Percentiles rank a stretch among this genome's conserved stretches.
These are phyloP conservation scores for Phytophthora crassamura DNA, from an alignment of 352 stramenopile species.

Conservation along the genomic window DNA sequence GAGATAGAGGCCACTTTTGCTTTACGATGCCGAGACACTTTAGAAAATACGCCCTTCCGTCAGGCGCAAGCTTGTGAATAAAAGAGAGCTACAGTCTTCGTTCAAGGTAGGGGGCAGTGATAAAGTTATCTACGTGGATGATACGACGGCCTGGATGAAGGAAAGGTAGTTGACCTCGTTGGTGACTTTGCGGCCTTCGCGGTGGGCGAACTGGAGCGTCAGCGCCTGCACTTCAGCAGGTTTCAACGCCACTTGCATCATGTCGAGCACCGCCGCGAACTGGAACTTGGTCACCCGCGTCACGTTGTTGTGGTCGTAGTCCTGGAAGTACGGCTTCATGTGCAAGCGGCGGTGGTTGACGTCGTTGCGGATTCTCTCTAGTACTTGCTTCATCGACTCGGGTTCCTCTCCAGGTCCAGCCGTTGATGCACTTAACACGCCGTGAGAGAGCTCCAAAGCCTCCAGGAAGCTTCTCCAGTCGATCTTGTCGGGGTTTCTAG, in stretches of 20 bases:
- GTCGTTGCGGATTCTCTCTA: constrained; percentile 58
- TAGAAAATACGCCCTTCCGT: constrained; percentile 56
- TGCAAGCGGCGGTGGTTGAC: constrained; percentile 73
- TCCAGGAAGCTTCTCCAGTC: constrained; percentile 80
- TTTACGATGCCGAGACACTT: constrained; percentile 44
- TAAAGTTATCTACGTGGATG: not conserved
- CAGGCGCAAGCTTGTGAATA: constrained; percentile 34
- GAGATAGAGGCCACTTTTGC: constrained; percentile 37
- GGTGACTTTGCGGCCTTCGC: constrained; percentile 55
- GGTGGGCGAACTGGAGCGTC: constrained; percentile 57
- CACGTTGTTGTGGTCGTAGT: constrained; percentile 85
- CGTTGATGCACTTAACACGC: constrained; percentile 6
- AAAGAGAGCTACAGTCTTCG: constrained; percentile 3
- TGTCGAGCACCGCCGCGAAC: constrained; percentile 83
- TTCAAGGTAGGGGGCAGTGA: not conserved
- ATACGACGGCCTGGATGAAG: constrained; percentile 72
- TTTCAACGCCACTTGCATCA: constrained; percentile 75
- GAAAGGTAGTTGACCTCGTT: constrained; percentile 82
- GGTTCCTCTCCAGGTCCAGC: not conserved
- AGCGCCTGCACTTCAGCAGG: constrained; percentile 62
- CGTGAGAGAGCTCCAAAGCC: constrained; percentile 56
- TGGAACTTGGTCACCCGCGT: constrained; percentile 83
- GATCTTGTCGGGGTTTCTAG: constrained; percentile 73
- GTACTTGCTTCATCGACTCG: constrained; percentile 41
- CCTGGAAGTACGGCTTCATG: constrained; percentile 90